Percentiles rank a stretch among this genome's conserved stretches.
These are phyloP conservation scores for Amylocystis lapponica DNA, from an alignment of 768 basidiomycete species.

Conservation along the genomic window DNA sequence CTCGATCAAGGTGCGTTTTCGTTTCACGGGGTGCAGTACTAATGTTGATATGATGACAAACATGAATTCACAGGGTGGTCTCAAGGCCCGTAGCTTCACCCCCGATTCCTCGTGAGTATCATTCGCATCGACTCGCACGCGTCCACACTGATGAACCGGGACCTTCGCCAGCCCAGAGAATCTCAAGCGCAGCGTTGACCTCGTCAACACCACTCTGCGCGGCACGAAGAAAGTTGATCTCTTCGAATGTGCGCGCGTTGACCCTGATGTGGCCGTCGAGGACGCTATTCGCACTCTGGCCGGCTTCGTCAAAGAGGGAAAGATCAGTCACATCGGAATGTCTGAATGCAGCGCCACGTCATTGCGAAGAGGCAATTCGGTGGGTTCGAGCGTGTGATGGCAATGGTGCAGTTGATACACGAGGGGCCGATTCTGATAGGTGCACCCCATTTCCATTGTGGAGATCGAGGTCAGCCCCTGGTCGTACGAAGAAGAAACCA, in stretches of 20 bases:
- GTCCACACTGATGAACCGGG: not conserved
- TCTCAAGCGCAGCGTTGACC: slow-evolving; percentile 39
- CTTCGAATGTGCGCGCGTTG: slow-evolving; percentile 48
- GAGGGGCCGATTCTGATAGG: slow-evolving; percentile 21
- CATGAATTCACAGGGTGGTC: not conserved
- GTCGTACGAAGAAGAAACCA: slow-evolving; percentile 48
- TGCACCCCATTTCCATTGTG: slow-evolving; percentile 50
- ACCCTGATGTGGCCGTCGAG: slow-evolving; percentile 32
- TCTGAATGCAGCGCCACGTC: slow-evolving; percentile 48
- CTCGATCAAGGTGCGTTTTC: slow-evolving; percentile 36
- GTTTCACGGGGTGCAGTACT: not conserved
- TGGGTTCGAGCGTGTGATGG: too few species aligned
- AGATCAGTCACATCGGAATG: slow-evolving; percentile 54
- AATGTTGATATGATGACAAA: not conserved
- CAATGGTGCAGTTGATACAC: not conserved
- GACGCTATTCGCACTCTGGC: slow-evolving; percentile 35
- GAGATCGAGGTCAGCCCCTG: slow-evolving; percentile 68
- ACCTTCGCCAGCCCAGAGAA: slow-evolving; percentile 27
- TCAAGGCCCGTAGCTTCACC: not conserved
- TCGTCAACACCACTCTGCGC: slow-evolving; percentile 38
- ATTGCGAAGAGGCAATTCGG: slow-evolving; percentile 32
- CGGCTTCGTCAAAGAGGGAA: slow-evolving; percentile 44
- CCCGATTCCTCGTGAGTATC: not conserved
- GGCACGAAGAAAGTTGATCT: slow-evolving; percentile 54
- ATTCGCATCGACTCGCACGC: not conserved